Percentiles rank a stretch among this genome's conserved stretches.
Evolutionary conservation across 495 filamentous ascomycete genomes (phyloP).

Genomic region (Tuber calosporum): DNA sequence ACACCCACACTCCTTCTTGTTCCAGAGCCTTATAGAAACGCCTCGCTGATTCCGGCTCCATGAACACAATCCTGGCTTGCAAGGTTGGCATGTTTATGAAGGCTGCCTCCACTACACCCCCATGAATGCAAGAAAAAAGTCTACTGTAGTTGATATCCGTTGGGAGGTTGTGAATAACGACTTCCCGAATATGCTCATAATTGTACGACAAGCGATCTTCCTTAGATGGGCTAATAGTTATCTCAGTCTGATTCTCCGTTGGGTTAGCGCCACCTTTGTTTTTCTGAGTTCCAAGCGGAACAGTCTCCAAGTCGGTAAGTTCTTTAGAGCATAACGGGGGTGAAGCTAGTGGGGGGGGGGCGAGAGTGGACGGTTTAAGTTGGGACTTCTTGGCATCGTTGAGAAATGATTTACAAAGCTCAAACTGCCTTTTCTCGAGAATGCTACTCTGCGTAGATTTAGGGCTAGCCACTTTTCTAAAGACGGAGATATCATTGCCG

Average conservation of each 20-base stretch:
- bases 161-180: constrained; percentile 21
- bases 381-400: not conserved
- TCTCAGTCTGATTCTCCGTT: not conserved
- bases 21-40: constrained; percentile 21
- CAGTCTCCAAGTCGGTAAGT: not conserved
- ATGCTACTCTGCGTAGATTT: not conserved
- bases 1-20: constrained; percentile 20
- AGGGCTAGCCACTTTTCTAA: not conserved
- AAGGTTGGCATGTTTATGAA: constrained; percentile 11
- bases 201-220: constrained; percentile 12
- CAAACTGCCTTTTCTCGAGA: not conserved
- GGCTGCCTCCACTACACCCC: constrained; percentile 26
- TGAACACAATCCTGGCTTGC: constrained; percentile 24
- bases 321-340: not conserved
- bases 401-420: not conserved
- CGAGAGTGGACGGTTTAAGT: not conserved
- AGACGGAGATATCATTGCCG: not conserved
- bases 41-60: constrained; percentile 24
- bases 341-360: not conserved
- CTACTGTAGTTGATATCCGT: constrained; percentile 26
- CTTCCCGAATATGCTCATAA: constrained; percentile 29
- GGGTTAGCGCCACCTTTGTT: not conserved
- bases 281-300: not conserved
- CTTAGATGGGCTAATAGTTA: not conserved
- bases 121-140: constrained; percentile 19